Conservation (phyloP, 2,329 filamentous ascomycete genomes). For the Dothideomycetes sp. region DNA sequence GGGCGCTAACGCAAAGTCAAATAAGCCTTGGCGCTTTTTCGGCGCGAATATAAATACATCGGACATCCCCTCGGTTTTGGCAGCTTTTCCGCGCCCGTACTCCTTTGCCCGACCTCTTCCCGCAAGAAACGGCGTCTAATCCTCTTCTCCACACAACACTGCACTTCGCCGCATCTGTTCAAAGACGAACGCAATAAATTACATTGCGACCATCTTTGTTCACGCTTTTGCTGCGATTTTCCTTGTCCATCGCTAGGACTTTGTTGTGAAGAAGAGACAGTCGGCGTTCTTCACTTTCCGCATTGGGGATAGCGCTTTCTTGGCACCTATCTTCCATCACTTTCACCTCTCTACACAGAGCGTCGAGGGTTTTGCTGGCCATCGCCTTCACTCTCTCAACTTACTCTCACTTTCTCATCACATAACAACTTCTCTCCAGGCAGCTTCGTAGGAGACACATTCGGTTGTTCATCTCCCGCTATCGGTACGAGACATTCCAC, state of each 20-base stretch:
- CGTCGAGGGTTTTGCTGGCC: conserved; percentile 1
- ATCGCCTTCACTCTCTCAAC: conserved; percentile 7
- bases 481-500: conserved; percentile 39
- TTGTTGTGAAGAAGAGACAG: conserved; percentile 1
- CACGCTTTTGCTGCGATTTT: conserved; percentile 10
- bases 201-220: conserved; percentile 8
- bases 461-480: conserved; percentile 93
- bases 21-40: not conserved
- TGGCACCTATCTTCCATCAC: not conserved
- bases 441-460: conserved; percentile 77
- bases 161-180: conserved; percentile 5
- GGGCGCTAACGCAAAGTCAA: not conserved
- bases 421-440: conserved; percentile 17
- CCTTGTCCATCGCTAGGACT: conserved; percentile 6
- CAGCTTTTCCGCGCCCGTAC: conserved; percentile 10
- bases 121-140: conserved; percentile 9
- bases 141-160: conserved; percentile 9
- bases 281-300: conserved; percentile 1
- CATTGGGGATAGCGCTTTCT: conserved; percentile 9
- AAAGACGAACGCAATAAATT: conserved; percentile 1
- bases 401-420: too few relatives aligned
- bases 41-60: conserved; percentile 6
- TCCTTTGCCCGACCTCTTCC: conserved; percentile 8
- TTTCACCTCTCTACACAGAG: not conserved
- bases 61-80: conserved; percentile 2